Percentiles rank a stretch among this genome's conserved stretches.
Conservation (phyloP, 2,329 filamentous ascomycete genomes). For the Stylonectria norvegica region DNA sequence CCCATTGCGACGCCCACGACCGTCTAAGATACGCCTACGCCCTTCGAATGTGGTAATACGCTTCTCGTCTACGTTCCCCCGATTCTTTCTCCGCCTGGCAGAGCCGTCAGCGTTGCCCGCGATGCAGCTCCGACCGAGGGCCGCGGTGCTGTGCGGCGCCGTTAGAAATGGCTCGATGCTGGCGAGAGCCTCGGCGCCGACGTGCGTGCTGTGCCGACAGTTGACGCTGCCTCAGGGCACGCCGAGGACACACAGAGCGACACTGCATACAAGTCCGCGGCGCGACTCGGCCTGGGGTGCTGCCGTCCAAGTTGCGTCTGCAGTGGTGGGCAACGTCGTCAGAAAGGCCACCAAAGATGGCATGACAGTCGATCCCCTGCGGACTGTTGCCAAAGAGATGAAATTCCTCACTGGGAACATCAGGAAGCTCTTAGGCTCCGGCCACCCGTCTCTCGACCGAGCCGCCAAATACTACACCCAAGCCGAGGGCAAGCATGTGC, state of each 20-base stretch:
- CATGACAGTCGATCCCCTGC: conserved; percentile 80
- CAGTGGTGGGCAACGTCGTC: conserved; percentile 66
- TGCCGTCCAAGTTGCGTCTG: conserved; percentile 66
- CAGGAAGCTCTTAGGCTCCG: conserved; percentile 85
- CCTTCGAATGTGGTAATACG: conserved; percentile 6
- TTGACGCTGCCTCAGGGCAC: conserved; percentile 29
- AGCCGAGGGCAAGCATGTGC: conserved; percentile 93
- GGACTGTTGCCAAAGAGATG: conserved; percentile 92
- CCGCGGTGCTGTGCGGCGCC: conserved; percentile 47
- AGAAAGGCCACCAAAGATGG: conserved; percentile 56
- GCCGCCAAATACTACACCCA: conserved; percentile 98
- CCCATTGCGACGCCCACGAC: background rate
- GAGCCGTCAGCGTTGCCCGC: conserved; percentile 10
- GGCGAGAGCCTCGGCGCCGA: conserved; percentile 16
- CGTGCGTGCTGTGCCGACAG: conserved; percentile 32
- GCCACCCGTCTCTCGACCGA: conserved; percentile 89
- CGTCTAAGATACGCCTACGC: background rate
- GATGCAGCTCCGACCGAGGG: conserved; percentile 56
- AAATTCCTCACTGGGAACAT: conserved; percentile 94
- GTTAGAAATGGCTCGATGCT: conserved; percentile 24
- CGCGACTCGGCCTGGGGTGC: conserved; percentile 69
- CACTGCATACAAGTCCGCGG: conserved; percentile 43
- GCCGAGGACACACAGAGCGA: conserved; percentile 30
- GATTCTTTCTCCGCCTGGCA: conserved; percentile 4
- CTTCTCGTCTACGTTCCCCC: conserved; percentile 1